Evolutionary conservation across 257 asterid genomes (phyloP).

Genomic region (Capsicum chinense): DNA sequence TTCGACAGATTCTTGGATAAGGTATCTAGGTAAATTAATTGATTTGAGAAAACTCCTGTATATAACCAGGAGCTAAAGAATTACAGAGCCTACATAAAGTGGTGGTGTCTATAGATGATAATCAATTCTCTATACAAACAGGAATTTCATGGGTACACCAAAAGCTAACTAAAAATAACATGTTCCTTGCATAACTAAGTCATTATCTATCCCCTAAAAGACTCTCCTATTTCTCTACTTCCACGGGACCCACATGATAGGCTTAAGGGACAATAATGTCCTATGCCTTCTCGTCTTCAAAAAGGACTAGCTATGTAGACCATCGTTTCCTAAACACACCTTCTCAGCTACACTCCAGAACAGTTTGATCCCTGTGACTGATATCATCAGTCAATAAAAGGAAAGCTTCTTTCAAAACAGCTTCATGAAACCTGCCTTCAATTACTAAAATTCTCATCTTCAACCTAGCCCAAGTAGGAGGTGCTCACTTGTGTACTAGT

Average conservation of each 20-base stretch:
- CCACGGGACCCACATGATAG: background rate
- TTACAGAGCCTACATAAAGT: background rate
- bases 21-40: background rate
- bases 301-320: background rate
- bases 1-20: background rate
- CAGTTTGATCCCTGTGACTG: background rate
- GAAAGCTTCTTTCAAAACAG: background rate
- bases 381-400: background rate
- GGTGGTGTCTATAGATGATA: background rate
- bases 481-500: background rate
- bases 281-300: conserved; percentile 1
- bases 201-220: background rate
- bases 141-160: background rate
- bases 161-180: background rate
- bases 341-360: background rate
- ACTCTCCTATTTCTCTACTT: background rate
- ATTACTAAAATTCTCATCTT: background rate
- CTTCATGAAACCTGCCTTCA: background rate
- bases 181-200: background rate
- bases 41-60: background rate
- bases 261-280: background rate
- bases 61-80: background rate
- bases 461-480: background rate
- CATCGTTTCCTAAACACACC: background rate
- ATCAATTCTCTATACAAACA: background rate